Conservation (phyloP, 805 yeast species). For the Pichia nakasei region DNA sequence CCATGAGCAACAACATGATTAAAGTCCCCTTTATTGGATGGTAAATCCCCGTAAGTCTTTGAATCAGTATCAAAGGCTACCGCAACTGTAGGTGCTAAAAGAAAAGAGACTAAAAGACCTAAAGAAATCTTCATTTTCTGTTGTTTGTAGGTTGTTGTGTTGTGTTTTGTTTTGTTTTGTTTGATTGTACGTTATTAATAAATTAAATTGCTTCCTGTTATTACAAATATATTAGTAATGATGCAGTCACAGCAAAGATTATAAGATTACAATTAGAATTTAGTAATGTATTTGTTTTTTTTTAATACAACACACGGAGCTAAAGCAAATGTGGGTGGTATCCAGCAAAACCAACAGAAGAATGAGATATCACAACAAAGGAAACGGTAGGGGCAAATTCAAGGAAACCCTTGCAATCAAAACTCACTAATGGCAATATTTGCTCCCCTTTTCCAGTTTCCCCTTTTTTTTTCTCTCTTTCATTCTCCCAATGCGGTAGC, state of each 20-base stretch:
- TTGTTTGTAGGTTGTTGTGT: background rate
- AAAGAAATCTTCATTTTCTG: background rate
- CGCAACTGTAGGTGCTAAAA: background rate
- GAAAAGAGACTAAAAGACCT: background rate
- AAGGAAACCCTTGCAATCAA: too few species aligned
- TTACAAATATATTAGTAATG: too few species aligned
- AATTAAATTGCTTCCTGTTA: too few species aligned
- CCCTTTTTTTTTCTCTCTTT: background rate
- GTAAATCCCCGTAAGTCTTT: too few species aligned
- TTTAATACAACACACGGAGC: background rate
- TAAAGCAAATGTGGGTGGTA: background rate
- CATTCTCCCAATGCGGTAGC: background rate
- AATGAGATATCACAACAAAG: background rate
- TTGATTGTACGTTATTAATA: too few species aligned
- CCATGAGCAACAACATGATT: conserved; percentile 2
- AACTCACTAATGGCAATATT: background rate
- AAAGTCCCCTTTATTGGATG: too few species aligned
- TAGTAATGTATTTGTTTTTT: background rate
- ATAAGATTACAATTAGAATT: background rate
- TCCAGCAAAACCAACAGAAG: background rate
- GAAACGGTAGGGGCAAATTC: background rate
- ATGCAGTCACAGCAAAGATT: background rate
- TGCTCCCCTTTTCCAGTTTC: background rate
- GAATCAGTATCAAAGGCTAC: background rate
- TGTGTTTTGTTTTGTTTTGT: background rate